Conservation (phyloP, 257 asterid genomes). For the Solanum paucissectum region DNA sequence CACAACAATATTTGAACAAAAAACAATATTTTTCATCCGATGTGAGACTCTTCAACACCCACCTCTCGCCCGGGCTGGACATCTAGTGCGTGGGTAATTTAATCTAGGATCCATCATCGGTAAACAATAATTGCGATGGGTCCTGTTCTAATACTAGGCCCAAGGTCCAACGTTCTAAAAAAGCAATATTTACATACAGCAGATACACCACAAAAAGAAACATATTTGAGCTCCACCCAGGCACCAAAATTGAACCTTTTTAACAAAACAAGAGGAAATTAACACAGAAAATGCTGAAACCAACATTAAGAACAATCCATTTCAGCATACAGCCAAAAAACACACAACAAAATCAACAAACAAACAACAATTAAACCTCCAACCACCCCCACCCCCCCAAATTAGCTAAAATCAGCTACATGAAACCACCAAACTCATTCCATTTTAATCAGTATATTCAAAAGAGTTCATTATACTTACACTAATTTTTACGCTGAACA, state of each 20-base stretch:
- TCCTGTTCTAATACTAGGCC: not conserved
- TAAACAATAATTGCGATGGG: not conserved
- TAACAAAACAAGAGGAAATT: not conserved
- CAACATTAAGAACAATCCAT: not conserved
- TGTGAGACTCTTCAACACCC: not conserved
- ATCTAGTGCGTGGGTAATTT: not conserved
- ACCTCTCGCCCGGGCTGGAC: not conserved
- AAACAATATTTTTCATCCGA: not conserved
- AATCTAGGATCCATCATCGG: not conserved
- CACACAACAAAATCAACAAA: not conserved
- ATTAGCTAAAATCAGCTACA: not conserved
- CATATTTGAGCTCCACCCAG: not conserved
- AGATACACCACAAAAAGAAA: not conserved
- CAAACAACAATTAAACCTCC: not conserved
- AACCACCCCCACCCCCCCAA: rapidly evolving
- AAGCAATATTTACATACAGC: not conserved
- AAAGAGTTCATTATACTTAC: not conserved
- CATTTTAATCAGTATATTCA: not conserved
- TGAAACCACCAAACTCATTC: not conserved
- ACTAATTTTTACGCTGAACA: not conserved
- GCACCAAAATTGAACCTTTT: not conserved
- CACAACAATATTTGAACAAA: not conserved
- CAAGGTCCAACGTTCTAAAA: not conserved
- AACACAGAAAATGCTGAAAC: not conserved
- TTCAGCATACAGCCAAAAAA: not conserved